Base-by-base conservation (phyloP, 1,284 basidiomycete species). In the Malassezia dermatis region DNA sequence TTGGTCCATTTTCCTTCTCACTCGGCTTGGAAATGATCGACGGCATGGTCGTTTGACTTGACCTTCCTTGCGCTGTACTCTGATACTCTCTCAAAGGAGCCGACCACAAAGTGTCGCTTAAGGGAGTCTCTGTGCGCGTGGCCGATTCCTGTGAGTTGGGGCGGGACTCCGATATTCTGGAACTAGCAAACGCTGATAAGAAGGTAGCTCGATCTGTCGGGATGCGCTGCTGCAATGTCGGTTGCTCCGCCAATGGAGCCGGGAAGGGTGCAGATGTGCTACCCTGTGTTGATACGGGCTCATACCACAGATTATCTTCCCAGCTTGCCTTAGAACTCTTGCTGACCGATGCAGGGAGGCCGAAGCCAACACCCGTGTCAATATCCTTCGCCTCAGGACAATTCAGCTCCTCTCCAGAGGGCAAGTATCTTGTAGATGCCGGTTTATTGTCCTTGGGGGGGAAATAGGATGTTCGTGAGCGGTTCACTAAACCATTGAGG, bases 271-370 rank as follows among this genome's bases (percentile, higher is more conserved):
- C 17, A 1, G 44, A 32, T 8, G 23, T 21, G 4, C 44, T 12
- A 1, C 31, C 26, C 24, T n/a, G 32, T 24, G 32, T 27, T 13
- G 48, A 32, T 5, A 27, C 23, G 13, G 51, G 41, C 44, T 51
- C 55, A 24, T 57, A 57, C 55, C 55, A 57, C 15, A 57, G 32
- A 12, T 39, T 45, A 13, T 57, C 55, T 26, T 57, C 55, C 55
- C 55, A 57, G 26, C 55, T 57, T 8, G 49, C 53, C 12, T 39
- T 34, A 15, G 40, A 39, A 28, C 19, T 28, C 8, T 39, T 35
- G 34, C 46, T 48, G 21, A 43, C 11, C 24, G 41, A 43, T 24
- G 41, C 13, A 15, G 41, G 23, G 24, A 43, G 27, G 11, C 24
- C 24, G 7, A 8, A 19, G 4, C 15, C 19, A 19, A 7, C 10